These are phyloP conservation scores for Talaromyces sp. DNA, from an alignment of 2,329 filamentous ascomycete species.

Conservation along the genomic window DNA sequence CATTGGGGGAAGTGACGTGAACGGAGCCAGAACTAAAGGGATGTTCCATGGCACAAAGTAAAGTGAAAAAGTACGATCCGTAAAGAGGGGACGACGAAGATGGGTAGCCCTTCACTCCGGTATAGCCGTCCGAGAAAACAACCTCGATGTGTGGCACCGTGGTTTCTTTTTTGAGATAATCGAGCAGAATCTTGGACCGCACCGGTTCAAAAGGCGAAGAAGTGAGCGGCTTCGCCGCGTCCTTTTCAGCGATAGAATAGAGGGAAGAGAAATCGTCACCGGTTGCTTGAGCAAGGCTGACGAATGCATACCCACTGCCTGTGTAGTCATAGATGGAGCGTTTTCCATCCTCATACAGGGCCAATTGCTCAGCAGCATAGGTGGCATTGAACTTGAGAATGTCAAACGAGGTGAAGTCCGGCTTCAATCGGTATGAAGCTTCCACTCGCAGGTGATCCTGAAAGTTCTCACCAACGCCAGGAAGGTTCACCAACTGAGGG, in stretches of 20 bases:
- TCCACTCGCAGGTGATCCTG: background rate
- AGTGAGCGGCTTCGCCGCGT: background rate
- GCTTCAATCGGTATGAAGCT: background rate
- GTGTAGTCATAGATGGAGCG: background rate
- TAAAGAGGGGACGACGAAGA: background rate
- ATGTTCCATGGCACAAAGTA: background rate
- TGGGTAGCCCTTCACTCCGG: background rate
- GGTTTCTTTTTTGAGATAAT: background rate
- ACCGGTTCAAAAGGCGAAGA: background rate
- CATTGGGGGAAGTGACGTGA: background rate
- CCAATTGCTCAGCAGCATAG: background rate
- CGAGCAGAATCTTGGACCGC: background rate
- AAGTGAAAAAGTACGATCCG: background rate
- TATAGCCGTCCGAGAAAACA: background rate
- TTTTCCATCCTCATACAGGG: background rate
- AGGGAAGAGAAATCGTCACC: background rate
- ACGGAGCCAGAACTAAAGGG: background rate
- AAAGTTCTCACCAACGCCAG: background rate
- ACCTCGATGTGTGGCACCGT: background rate
- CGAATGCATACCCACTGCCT: background rate
- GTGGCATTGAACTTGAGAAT: background rate
- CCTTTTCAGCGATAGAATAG: background rate
- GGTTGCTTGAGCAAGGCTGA: background rate
- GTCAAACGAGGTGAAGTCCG: background rate
- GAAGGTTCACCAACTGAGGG: background rate